Evolutionary conservation across 257 asterid genomes (phyloP).

Genomic region (Primulina tabacum): DNA sequence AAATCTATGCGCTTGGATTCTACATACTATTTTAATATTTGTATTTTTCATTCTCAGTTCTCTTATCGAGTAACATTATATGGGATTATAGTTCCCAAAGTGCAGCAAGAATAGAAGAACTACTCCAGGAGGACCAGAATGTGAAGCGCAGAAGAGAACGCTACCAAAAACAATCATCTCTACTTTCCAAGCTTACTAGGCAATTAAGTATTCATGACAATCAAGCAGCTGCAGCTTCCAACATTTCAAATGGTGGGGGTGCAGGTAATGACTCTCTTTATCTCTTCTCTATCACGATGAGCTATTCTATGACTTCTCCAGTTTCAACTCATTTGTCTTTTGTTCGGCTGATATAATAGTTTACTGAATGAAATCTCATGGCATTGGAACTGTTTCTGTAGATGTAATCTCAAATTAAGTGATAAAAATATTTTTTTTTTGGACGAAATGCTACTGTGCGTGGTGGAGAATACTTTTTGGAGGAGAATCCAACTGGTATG

Average conservation of each 20-base stretch:
- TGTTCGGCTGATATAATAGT: slow-evolving; percentile 5
- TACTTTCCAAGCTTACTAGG: slow-evolving; percentile 75
- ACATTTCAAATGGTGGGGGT: slow-evolving; percentile 54
- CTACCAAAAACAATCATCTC: slow-evolving; percentile 69
- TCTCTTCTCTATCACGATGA: neutral
- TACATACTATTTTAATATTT: neutral
- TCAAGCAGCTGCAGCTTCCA: slow-evolving; percentile 76
- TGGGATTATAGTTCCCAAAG: slow-evolving; percentile 57
- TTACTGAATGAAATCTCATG: neutral
- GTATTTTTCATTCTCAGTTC: neutral
- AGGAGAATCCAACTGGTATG: too few relatives aligned
- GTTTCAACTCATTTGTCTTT: slow-evolving; percentile 15
- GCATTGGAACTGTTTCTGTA: too few relatives aligned
- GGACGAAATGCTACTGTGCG: neutral
- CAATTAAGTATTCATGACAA: slow-evolving; percentile 81
- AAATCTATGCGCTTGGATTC: neutral
- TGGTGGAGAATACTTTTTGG: neutral
- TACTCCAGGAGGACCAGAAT: slow-evolving; percentile 81
- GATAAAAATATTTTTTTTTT: neutral
- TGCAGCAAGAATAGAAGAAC: slow-evolving; percentile 72
- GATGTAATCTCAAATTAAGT: too few relatives aligned
- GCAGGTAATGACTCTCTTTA: slow-evolving; percentile 46
- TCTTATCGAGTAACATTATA: slow-evolving; percentile 9
- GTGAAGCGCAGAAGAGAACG: slow-evolving; percentile 77
- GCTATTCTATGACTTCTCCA: neutral